Conservation (phyloP, 2,329 filamentous ascomycete species). For the Ceratocystis destructans region DNA sequence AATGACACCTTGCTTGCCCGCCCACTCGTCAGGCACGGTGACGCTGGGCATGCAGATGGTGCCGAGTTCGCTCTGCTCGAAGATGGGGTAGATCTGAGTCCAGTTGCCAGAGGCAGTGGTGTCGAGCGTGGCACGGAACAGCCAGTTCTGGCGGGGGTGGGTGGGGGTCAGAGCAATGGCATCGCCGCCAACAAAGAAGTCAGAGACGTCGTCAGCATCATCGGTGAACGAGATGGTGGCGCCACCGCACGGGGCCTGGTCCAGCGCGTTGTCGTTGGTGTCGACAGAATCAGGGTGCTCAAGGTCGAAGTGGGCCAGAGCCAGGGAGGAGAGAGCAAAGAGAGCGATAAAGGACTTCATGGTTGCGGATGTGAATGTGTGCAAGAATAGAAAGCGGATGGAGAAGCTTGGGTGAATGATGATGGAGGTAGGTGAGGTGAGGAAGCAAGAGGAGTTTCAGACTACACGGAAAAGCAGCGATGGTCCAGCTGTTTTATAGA, state of each 20-base stretch:
- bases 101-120: constrained; percentile 12
- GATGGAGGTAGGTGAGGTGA: not conserved
- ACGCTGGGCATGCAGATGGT: constrained; percentile 39
- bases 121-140: constrained; percentile 15
- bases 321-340: constrained; percentile 12
- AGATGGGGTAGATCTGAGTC: constrained; percentile 27
- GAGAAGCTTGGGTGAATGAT: not conserved
- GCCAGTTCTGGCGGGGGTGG: constrained; percentile 14
- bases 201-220: constrained; percentile 23
- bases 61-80: constrained; percentile 38
- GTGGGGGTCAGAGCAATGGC: constrained; percentile 15
- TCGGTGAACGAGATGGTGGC: constrained; percentile 15
- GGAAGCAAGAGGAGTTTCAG: not conserved
- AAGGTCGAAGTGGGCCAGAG: constrained; percentile 17
- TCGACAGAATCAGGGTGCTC: constrained; percentile 15
- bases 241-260: constrained; percentile 16
- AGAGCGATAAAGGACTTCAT: constrained; percentile 19
- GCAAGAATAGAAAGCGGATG: not conserved
- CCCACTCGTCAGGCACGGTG: constrained; percentile 35
- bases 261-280: constrained; percentile 13
- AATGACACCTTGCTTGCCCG: constrained; percentile 42
- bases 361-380: constrained; percentile 13
- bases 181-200: constrained; percentile 15
- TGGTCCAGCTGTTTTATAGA: not conserved
- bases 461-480: not conserved